Conservation (phyloP, 495 filamentous ascomycete genomes). For the Annulohypoxylon nitens region DNA sequence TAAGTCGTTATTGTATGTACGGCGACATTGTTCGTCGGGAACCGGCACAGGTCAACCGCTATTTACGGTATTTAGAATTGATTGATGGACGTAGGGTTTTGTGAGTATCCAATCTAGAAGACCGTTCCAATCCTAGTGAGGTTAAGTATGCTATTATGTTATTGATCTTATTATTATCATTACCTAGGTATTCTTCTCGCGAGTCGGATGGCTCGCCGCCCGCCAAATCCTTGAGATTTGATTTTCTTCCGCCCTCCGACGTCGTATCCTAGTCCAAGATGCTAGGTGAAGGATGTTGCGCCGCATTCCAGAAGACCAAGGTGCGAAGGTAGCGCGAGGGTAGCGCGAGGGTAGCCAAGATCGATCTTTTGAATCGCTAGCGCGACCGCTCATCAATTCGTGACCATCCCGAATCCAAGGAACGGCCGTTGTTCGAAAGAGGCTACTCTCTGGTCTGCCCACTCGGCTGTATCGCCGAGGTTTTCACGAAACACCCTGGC, state of each 20-base stretch:
- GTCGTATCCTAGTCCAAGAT: slow-evolving; percentile 12
- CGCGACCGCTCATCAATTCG: slow-evolving; percentile 43
- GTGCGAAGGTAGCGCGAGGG: slow-evolving; percentile 13
- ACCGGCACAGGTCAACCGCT: slow-evolving; percentile 35
- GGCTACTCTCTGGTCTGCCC: slow-evolving; percentile 36
- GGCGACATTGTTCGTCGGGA: slow-evolving; percentile 29
- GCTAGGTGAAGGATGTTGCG: slow-evolving; percentile 28
- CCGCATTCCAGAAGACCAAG: slow-evolving; percentile 30
- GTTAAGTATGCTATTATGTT: slow-evolving; percentile 2
- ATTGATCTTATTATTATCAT: slow-evolving; percentile 16
- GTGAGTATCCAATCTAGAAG: slow-evolving; percentile 11
- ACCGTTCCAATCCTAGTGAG: slow-evolving; percentile 11
- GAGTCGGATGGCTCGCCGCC: slow-evolving; percentile 38
- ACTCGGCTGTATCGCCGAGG: slow-evolving; percentile 46
- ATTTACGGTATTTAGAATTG: slow-evolving; percentile 17
- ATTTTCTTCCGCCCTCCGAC: slow-evolving; percentile 20
- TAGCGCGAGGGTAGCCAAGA: slow-evolving; percentile 32
- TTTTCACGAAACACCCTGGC: slow-evolving; percentile 35
- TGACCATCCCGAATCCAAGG: slow-evolving; percentile 48
- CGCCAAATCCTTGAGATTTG: not conserved
- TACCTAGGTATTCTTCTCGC: slow-evolving; percentile 14
- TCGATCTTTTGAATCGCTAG: slow-evolving; percentile 43
- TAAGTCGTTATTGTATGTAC: slow-evolving; percentile 28
- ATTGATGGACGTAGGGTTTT: not conserved
- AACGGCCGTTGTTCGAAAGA: slow-evolving; percentile 36